Conservation (phyloP, 129 eudicot genomes). For the Artemisia annua region DNA sequence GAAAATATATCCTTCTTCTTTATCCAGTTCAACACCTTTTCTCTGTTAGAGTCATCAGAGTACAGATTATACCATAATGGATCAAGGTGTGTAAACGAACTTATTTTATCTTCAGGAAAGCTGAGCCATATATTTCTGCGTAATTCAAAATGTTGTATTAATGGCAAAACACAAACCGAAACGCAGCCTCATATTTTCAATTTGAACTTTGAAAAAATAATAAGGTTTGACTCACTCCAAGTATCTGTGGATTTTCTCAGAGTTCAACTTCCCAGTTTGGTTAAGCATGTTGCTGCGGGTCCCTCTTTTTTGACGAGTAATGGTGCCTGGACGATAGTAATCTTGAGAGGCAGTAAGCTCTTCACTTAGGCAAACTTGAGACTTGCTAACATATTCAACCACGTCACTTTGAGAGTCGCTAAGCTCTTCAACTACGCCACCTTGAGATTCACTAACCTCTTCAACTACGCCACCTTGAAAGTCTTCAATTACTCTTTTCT, state of each 20-base stretch:
- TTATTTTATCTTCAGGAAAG: conserved; percentile 49
- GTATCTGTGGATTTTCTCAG: conserved; percentile 37
- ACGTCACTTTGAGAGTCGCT: background rate
- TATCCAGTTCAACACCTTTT: conserved; percentile 60
- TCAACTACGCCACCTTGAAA: background rate
- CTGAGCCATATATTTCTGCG: conserved; percentile 58
- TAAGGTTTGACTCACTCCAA: conserved; percentile 49
- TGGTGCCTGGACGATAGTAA: conserved; percentile 7
- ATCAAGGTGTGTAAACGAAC: conserved; percentile 49
- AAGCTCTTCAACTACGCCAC: background rate
- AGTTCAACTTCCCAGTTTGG: conserved; percentile 39
- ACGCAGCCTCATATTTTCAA: background rate
- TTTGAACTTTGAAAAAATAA: background rate
- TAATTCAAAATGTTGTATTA: background rate
- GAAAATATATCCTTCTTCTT: conserved; percentile 55
- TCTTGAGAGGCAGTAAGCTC: conserved; percentile 34
- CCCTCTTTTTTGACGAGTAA: conserved; percentile 28
- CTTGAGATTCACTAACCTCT: conserved; percentile 34
- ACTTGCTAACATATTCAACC: background rate
- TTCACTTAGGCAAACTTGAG: background rate
- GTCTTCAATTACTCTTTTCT: background rate
- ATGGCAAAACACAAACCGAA: conserved; percentile 5
- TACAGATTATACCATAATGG: conserved; percentile 61
- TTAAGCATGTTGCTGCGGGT: conserved; percentile 3
- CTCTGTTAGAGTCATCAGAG: conserved; percentile 26